phyloP scores from a whole-genome alignment of 208 protist genomes.

The Crithidia brevicula region DNA sequence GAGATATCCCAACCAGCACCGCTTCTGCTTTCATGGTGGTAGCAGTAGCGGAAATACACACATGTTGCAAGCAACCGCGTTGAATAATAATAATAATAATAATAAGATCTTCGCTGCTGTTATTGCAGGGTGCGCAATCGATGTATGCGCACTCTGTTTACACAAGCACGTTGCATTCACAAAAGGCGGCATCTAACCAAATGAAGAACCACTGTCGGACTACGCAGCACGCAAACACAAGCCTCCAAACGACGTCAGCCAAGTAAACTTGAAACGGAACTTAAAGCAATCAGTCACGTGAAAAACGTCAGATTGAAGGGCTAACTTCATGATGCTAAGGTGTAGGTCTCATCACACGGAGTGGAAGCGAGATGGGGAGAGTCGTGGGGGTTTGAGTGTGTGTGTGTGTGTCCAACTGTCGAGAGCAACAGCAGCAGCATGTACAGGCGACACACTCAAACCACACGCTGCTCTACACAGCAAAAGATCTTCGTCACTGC shows the following conservation, averaged over 20 bases:
- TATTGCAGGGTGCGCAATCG: conserved; percentile 26
- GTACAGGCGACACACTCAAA: not conserved
- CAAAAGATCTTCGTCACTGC: conserved; percentile 32
- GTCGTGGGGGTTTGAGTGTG: too few relatives aligned
- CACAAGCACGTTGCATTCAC: conserved; percentile 28
- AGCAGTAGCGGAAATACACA: too few relatives aligned
- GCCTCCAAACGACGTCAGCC: conserved; percentile 8
- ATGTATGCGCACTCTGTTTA: conserved; percentile 29
- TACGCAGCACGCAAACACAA: conserved; percentile 4
- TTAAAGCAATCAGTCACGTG: conserved; percentile 33
- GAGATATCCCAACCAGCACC: too few relatives aligned
- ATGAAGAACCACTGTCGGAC: not conserved
- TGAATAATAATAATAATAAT: too few relatives aligned
- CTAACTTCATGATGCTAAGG: conserved; percentile 52
- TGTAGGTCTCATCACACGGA: conserved; percentile 30
- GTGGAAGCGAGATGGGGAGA: not conserved
- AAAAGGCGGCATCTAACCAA: not conserved
- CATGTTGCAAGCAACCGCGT: too few relatives aligned
- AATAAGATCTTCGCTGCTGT: conserved; percentile 29
- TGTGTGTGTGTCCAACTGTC: too few relatives aligned
- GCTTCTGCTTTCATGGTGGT: too few relatives aligned
- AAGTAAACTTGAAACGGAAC: conserved; percentile 31
- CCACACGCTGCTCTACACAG: too few relatives aligned
- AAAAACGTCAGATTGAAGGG: conserved; percentile 55
- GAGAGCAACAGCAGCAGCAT: too few relatives aligned